Evolutionary conservation across 2,329 filamentous ascomycete genomes (phyloP).

Genomic region (Fusarium sterilihyphosum): DNA sequence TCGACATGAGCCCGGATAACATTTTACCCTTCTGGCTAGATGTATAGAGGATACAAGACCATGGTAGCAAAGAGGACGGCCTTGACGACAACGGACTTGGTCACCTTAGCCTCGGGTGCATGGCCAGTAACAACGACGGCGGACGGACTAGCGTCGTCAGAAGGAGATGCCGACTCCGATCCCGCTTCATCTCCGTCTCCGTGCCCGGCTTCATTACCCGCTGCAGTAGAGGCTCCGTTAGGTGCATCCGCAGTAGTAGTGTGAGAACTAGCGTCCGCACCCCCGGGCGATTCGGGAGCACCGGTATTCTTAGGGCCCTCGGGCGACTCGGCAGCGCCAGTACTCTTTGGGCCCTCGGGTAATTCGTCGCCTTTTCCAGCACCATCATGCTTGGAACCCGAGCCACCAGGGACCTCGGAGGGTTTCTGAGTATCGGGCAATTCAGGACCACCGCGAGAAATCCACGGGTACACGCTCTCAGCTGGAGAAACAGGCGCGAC

Average conservation of each 20-base stretch:
- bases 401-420: not conserved
- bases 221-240: not conserved
- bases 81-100: accelerated
- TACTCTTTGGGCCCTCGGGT: not conserved
- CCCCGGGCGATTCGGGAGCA: not conserved
- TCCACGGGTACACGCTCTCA: not conserved
- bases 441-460: not conserved
- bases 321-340: not conserved
- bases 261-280: not conserved
- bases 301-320: not conserved
- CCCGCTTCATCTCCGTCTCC: not conserved
- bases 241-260: not conserved
- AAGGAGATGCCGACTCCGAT: not conserved
- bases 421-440: not conserved
- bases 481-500: not conserved
- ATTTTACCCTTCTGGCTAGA: not conserved
- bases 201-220: not conserved
- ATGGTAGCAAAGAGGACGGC: not conserved
- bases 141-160: not conserved
- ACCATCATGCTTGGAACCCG: not conserved
- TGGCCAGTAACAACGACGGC: not conserved
- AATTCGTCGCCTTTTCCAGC: not conserved
- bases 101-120: not conserved
- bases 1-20: not conserved
- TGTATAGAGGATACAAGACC: not conserved